phyloP scores from a whole-genome alignment of 495 filamentous ascomycete species.

The Penicillium paxilli region DNA sequence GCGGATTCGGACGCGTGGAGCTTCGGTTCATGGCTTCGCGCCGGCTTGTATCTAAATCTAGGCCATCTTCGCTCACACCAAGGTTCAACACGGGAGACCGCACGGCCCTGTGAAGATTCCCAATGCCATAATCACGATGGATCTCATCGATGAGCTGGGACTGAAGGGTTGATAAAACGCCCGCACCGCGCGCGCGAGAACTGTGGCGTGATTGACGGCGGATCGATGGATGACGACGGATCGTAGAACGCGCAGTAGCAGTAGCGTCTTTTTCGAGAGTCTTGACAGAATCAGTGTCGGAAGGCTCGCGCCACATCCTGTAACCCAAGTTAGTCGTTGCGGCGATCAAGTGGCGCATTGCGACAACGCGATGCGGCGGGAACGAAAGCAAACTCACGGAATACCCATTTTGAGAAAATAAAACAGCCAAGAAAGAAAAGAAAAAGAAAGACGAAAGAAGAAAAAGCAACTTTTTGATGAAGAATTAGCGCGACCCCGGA shows the following conservation, averaged over 20 bases:
- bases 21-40: constrained; percentile 26
- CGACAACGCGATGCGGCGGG: constrained; percentile 16
- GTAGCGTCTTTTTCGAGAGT: constrained; percentile 58
- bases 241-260: constrained; percentile 67
- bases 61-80: constrained; percentile 29
- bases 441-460: constrained; percentile 11
- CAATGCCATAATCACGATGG: constrained; percentile 31
- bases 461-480: not conserved
- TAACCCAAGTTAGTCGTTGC: constrained; percentile 20
- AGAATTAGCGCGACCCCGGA: constrained; percentile 19
- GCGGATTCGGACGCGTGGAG: constrained; percentile 17
- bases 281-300: constrained; percentile 49
- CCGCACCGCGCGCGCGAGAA: constrained; percentile 32
- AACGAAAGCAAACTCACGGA: constrained; percentile 59
- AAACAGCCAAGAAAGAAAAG: constrained; percentile 24
- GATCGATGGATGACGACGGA: constrained; percentile 58
- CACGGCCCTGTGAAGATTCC: constrained; percentile 22
- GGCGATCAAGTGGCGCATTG: constrained; percentile 31
- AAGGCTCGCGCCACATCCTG: constrained; percentile 61
- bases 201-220: constrained; percentile 38
- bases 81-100: constrained; percentile 34
- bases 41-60: constrained; percentile 33
- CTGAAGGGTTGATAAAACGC: constrained; percentile 32
- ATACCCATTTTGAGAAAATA: constrained; percentile 62
- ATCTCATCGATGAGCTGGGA: constrained; percentile 48